These are phyloP conservation scores for Nicotiana tabacum DNA, from an alignment of 257 asterid species.

Conservation along the genomic window DNA sequence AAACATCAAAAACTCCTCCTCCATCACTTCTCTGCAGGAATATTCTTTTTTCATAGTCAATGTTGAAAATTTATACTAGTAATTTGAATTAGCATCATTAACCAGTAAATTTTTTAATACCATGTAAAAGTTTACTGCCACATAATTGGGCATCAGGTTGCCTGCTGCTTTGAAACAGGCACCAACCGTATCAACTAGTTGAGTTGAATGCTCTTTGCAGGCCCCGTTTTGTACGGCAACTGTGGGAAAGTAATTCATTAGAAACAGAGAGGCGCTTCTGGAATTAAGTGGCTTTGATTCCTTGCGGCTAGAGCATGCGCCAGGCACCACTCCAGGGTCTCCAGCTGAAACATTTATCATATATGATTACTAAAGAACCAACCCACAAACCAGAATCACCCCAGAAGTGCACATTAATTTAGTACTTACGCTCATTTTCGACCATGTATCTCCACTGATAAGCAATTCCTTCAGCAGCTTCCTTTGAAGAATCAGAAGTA, in stretches of 20 bases:
- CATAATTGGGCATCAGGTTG: constrained; percentile 71
- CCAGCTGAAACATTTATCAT: constrained; percentile 63
- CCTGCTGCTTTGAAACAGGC: constrained; percentile 87
- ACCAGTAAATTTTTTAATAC: constrained; percentile 29
- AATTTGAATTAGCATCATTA: not conserved
- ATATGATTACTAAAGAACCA: constrained; percentile 17
- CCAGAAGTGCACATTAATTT: not conserved
- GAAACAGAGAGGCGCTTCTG: constrained; percentile 62
- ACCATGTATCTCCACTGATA: constrained; percentile 97
- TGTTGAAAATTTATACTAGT: not conserved
- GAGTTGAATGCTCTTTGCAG: constrained; percentile 85
- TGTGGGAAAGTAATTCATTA: constrained; percentile 85
- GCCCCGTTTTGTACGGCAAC: constrained; percentile 85
- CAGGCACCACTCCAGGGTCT: constrained; percentile 74
- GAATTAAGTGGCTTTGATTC: constrained; percentile 88
- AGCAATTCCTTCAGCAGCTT: constrained; percentile 81
- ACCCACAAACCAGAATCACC: constrained; percentile 19
- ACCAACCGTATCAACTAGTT: constrained; percentile 56
- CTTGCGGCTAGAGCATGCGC: constrained; percentile 80
- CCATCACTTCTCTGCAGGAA: constrained; percentile 92
- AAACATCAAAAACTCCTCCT: constrained; percentile 79
- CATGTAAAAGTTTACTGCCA: constrained; percentile 98
- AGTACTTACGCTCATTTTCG: constrained; percentile 78
- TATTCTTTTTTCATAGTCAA: not conserved
- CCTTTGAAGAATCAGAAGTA: constrained; percentile 92